Conservation (phyloP, 805 yeast genomes). For the Candida chauliodis region DNA sequence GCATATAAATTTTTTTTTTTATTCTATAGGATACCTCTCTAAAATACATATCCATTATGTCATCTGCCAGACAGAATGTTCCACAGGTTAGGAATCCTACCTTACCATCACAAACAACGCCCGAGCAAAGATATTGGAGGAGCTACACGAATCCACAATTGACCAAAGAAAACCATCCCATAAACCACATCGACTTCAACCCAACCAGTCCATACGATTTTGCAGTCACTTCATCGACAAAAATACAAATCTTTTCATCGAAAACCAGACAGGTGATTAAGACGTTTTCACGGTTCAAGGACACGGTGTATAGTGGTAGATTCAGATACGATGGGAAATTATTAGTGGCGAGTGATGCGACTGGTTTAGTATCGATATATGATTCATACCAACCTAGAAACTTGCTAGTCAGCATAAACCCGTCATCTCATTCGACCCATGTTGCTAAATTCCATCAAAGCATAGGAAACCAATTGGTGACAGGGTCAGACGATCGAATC, state of each 20-base stretch:
- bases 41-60: conserved; percentile 47
- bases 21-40: no score
- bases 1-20: neutral
- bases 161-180: conserved; percentile 90
- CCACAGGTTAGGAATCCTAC: conserved; percentile 67
- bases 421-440: conserved; percentile 85
- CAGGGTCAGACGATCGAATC: conserved; percentile 88
- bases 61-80: conserved; percentile 65
- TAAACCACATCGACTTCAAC: conserved; percentile 82
- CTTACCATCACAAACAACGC: conserved; percentile 79
- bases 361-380: conserved; percentile 87
- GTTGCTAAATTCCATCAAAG: conserved; percentile 89
- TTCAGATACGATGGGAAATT: conserved; percentile 89
- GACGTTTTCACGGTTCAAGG: conserved; percentile 85
- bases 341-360: conserved; percentile 91
- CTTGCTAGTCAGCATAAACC: conserved; percentile 72
- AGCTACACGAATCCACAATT: conserved; percentile 80
- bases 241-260: conserved; percentile 91
- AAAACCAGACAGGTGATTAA: conserved; percentile 88
- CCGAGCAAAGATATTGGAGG: conserved; percentile 94
- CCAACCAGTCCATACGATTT: conserved; percentile 85
- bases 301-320: conserved; percentile 88
- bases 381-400: conserved; percentile 80
- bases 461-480: conserved; percentile 66
- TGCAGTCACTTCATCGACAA: conserved; percentile 87